Evolutionary conservation across 371 early-diverging fungal genomes (phyloP).

Genomic region (Dentiscutata heterogama): DNA sequence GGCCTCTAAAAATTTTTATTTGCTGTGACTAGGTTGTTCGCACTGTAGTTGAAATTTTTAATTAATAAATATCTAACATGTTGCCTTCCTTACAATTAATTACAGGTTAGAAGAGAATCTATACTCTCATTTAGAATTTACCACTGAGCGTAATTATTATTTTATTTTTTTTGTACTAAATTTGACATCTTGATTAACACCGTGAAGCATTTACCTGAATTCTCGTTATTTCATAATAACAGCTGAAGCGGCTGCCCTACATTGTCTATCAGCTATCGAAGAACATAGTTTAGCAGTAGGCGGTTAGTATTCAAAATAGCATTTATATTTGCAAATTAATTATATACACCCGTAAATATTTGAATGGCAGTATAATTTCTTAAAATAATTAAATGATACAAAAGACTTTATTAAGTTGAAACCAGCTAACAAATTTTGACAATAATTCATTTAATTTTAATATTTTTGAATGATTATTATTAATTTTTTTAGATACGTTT

Average conservation of each 20-base stretch:
- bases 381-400: no score
- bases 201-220: background rate
- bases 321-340: no score
- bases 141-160: conserved; percentile 28
- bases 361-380: no score
- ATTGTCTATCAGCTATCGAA: conserved; percentile 14
- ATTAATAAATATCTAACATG: no score
- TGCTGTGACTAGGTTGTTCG: no score
- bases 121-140: conserved; percentile 15
- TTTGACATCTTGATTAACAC: background rate
- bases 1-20: no score
- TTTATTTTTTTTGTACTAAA: background rate
- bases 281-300: background rate
- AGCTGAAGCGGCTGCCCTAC: conserved; percentile 42
- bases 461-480: background rate
- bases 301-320: background rate
- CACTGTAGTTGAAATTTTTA: no score
- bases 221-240: background rate
- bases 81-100: no score
- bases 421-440: no score
- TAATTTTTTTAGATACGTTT: background rate
- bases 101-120: background rate
- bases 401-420: no score
- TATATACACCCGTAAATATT: no score
- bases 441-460: no score